These are phyloP conservation scores for Scutellaria galericulata DNA, from an alignment of 257 asterid genomes.

Conservation along the genomic window DNA sequence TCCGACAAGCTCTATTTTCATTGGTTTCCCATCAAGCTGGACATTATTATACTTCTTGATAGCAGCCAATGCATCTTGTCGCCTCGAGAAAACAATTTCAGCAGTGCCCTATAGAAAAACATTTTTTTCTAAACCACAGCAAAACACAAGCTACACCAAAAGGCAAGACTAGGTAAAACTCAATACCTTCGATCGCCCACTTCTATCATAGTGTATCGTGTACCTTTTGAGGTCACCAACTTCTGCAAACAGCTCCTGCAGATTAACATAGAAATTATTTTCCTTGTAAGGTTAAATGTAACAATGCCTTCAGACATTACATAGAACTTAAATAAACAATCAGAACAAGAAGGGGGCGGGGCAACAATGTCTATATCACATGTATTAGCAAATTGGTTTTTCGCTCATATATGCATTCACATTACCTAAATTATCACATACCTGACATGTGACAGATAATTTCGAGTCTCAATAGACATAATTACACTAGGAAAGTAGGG, in stretches of 20 bases:
- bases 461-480: conserved; percentile 2
- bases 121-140: conserved; percentile 35
- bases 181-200: conserved; percentile 95
- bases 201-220: conserved; percentile 81
- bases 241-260: conserved; percentile 91
- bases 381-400: not conserved
- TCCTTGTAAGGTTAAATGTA: conserved; percentile 25
- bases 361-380: conserved; percentile 17
- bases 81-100: conserved; percentile 68
- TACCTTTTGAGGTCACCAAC: conserved; percentile 85
- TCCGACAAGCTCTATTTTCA: conserved; percentile 69
- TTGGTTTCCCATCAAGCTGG: conserved; percentile 76
- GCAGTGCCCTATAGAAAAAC: conserved; percentile 81
- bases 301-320: conserved; percentile 10
- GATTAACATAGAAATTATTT: not conserved
- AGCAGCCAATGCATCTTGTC: conserved; percentile 83
- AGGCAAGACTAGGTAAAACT: conserved; percentile 37
- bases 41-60: conserved; percentile 56
- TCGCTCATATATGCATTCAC: not conserved
- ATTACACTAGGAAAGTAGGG: not conserved
- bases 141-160: conserved; percentile 38
- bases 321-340: conserved; percentile 14
- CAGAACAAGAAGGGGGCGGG: not conserved
- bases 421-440: not conserved
- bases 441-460: not conserved